phyloP scores from a whole-genome alignment of 129 eudicot genomes.

The Flaveria ramosissima region DNA sequence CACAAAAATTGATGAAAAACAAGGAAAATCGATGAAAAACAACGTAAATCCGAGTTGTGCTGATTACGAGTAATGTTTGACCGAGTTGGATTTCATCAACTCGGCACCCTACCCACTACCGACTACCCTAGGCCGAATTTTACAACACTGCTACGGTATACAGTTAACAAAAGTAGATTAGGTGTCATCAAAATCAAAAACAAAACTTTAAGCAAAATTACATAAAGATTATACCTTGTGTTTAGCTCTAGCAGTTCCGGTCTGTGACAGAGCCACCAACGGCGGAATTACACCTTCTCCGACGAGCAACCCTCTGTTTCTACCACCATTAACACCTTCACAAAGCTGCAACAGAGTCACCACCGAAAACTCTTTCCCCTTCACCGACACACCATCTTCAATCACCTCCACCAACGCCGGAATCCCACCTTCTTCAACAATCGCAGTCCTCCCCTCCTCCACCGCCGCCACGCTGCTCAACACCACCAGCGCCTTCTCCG shows the following conservation, averaged over 20 bases:
- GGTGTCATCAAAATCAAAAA: neutral
- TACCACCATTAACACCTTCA: conserved; percentile 45
- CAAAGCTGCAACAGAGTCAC: conserved; percentile 64
- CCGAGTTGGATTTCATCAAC: no score
- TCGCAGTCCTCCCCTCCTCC: conserved; percentile 61
- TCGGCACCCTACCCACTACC: no score
- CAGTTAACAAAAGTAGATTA: no score
- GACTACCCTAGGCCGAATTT: no score
- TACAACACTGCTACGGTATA: no score
- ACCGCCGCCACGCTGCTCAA: conserved; percentile 64
- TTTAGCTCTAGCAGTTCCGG: conserved; percentile 78
- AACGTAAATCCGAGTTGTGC: no score
- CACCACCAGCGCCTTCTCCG: conserved; percentile 92
- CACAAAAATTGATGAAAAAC: no score
- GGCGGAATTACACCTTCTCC: conserved; percentile 97
- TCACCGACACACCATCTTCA: conserved; percentile 66
- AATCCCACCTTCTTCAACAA: conserved; percentile 76
- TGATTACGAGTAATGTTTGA: no score
- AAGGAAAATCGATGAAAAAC: no score
- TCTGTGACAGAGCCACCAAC: conserved; percentile 78
- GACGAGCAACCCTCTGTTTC: conserved; percentile 71
- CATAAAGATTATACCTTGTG: conserved; percentile 60
- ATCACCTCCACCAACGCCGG: conserved; percentile 75
- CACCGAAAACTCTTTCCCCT: conserved; percentile 86
- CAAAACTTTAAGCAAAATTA: neutral